Evolutionary conservation across 1,284 basidiomycete species (phyloP).

Genomic region (Tylopilus sp.): DNA sequence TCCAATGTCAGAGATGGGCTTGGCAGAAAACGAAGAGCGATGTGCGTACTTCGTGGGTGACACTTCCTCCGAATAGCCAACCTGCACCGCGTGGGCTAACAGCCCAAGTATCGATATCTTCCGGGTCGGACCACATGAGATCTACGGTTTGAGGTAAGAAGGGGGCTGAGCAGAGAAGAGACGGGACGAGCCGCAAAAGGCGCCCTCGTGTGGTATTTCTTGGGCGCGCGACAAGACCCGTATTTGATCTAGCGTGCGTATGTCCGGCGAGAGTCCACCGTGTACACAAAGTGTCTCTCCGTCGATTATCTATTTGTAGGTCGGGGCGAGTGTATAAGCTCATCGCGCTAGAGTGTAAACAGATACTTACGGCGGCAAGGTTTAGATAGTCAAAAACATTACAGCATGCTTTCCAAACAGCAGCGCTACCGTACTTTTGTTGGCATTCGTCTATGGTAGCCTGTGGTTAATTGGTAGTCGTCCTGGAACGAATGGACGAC

Average conservation of each 20-base stretch:
- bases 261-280: conserved; percentile 89
- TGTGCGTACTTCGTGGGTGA: conserved; percentile 71
- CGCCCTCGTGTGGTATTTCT: conserved; percentile 96
- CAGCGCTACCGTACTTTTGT: conserved; percentile 91
- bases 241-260: conserved; percentile 89
- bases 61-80: conserved; percentile 89
- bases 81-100: conserved; percentile 93
- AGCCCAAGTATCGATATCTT: conserved; percentile 94
- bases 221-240: conserved; percentile 88
- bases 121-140: conserved; percentile 97
- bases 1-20: conserved; percentile 6
- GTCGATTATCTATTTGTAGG: conserved; percentile 75
- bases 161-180: neutral
- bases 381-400: conserved; percentile 94
- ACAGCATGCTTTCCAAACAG: conserved; percentile 96
- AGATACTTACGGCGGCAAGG: conserved; percentile 75
- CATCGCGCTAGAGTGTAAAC: neutral
- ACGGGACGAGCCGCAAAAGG: conserved; percentile 77
- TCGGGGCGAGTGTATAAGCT: neutral
- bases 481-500: neutral
- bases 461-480: neutral
- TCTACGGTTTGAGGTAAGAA: conserved; percentile 45
- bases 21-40: neutral
- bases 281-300: conserved; percentile 90
- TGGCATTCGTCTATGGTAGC: conserved; percentile 81